Base-by-base conservation (phyloP, 2,329 filamentous ascomycete genomes). In the Cladosporium sp. region DNA sequence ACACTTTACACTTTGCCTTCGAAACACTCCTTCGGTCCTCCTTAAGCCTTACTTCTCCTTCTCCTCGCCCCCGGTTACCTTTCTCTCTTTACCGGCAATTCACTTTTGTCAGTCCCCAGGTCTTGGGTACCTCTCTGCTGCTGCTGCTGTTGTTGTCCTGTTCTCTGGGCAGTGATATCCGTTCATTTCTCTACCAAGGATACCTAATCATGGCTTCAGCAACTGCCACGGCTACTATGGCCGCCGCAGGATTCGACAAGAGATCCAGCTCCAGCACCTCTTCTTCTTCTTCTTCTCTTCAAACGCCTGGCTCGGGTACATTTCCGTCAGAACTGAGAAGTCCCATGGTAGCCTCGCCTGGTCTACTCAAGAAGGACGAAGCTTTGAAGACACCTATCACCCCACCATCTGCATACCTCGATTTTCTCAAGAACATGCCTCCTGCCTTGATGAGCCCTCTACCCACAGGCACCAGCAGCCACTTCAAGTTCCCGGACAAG, bases 391-490 rank as follows among this genome's bases (percentile, higher is more conserved):
- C 91, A 4, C 91, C 91, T 42, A 95, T 97, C 67, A 94, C 87
- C 45, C 92, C 92, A 46, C 92, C 92, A 3, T 77, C 80, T 18
- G 91, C 92, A 51, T 97, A 97, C 67, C 85, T 88, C 58, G 90
- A 97, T 64, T 97, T 96, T 65, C 83, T 97, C 55, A 92, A 90
- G 71, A 83, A 84, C 53, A 82, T 94, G 71, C 85, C 80, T 1
- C 79, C 80, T 1, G 75, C 85, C 15, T 76, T 90, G 52, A 81
- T 83, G 64, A 89, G 84, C 55, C 86, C 87, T 7, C 71, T 80
- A 40, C 75, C 80, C 41, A 78, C 83, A 35, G 72, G 73, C 43
- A 77, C 76, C 59, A 78, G 79, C 55, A 75, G 59, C 65, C 67
- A 63, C 54, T 75, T 76, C 59, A 72, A 69, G 58, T 75, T 75